A percentile compares a stretch with the other conserved stretches of the same genome.
These are phyloP conservation scores for Suillus hirtellus DNA, from an alignment of 768 basidiomycete species.

Conservation along the genomic window DNA sequence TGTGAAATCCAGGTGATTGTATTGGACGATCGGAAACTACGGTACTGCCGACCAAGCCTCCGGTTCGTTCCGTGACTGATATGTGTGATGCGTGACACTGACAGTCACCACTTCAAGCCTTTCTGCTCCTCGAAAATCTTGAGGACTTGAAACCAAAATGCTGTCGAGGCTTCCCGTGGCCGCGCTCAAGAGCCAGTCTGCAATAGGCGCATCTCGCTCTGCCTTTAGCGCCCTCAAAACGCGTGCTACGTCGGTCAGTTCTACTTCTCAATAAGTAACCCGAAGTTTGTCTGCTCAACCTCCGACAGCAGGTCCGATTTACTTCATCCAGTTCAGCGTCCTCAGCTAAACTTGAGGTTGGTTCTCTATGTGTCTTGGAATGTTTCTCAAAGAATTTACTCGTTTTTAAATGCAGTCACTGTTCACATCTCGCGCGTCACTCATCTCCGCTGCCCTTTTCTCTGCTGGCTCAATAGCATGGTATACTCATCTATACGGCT, in stretches of 20 bases:
- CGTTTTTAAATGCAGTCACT: slow-evolving; percentile 47
- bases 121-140: slow-evolving; percentile 46
- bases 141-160: slow-evolving; percentile 56
- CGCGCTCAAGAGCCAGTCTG: slow-evolving; percentile 61
- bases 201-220: slow-evolving; percentile 47
- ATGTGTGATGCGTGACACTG: slow-evolving; percentile 46
- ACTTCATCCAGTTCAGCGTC: slow-evolving; percentile 62
- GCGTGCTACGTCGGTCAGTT: slow-evolving; percentile 53
- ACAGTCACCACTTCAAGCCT: slow-evolving; percentile 31
- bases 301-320: slow-evolving; percentile 59
- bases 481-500: slow-evolving; percentile 95
- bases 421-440: slow-evolving; percentile 68
- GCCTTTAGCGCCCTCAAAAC: slow-evolving; percentile 41
- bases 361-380: slow-evolving; percentile 22
- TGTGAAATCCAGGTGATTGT: slow-evolving; percentile 5
- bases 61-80: slow-evolving; percentile 49
- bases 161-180: slow-evolving; percentile 79
- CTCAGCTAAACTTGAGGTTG: slow-evolving; percentile 65
- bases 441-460: slow-evolving; percentile 73
- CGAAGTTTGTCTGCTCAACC: slow-evolving; percentile 22
- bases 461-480: slow-evolving; percentile 91
- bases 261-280: slow-evolving; percentile 14
- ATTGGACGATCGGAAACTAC: slow-evolving; percentile 9
- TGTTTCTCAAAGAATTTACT: not conserved
- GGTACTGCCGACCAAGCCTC: slow-evolving; percentile 32